Base-by-base conservation (phyloP, 2,329 filamentous ascomycete species). In the Lachnellula arida region DNA sequence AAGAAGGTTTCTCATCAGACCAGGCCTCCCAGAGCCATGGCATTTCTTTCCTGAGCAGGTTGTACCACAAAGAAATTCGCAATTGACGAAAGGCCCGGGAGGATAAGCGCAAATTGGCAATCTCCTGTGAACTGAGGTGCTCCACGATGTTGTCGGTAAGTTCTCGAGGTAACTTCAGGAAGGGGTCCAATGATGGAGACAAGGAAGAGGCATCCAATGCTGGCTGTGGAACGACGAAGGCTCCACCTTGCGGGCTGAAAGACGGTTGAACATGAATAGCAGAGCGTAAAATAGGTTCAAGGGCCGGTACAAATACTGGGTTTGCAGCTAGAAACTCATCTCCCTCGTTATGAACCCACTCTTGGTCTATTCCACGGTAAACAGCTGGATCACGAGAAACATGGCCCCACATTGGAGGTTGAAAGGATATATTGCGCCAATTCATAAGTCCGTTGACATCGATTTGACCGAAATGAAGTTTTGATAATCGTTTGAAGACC, bases 21-120 rank as follows among this genome's bases (percentile, higher is more conserved):
- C 53, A 46, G 28, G 46, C 35, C 54, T 67, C 65, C 55, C 59
- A 66, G 9, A 65, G 46, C 61, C 56, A 66, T 2, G 65, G 64
- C 57, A 65, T 60, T 19, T 67, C 61, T 4, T 50, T 32, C 12
- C 53, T 37, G 17, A 67, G 34, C 3, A 67, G 57, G 11, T 56
- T 53, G 11, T 57, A 54, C 15, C 56, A 66, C n/a, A 64, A 54
- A 7, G 40, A 53, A 9, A 61, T 60, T 15, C 64, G 63, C 6
- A 67, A 44, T 23, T 65, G 60, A 32, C 44, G 19, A 35, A 65
- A 65, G n/a, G 53, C 51, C 17, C 59, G 60, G 7, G 60, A 60
- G 14, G 55, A 44, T 9, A 65, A 59, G 11, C 63, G 57, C 4
- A 66, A 46, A 32, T 25, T 46, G 2, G 65, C 63, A 35, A 67